Base-by-base conservation (phyloP, 768 basidiomycete genomes). In the Pholiota microspora region DNA sequence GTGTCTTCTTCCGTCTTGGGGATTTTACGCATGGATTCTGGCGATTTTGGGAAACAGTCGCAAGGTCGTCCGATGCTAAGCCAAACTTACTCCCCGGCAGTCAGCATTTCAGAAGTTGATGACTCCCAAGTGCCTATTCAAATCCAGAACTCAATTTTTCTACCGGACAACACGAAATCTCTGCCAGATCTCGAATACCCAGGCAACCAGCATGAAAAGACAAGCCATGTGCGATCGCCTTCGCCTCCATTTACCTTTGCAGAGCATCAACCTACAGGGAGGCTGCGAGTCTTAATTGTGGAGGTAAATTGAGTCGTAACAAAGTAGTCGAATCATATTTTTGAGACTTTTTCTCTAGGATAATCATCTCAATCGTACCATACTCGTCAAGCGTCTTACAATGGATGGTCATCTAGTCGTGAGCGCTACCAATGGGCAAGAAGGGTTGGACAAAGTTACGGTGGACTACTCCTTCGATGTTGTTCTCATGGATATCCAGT, bases 401-500 rank as follows among this genome's bases (percentile, higher is more conserved):
- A 71, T 83, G 58, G 85, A 84, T 61, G 86, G 85, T 0, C 87
- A 92, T 57, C 74, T 66, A 10, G 86, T 91, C 4, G 71, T 83
- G 8, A 79, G 80, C 50, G 82, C 83, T 1, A 83, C 80, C 1
- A 90, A 94, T 63, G 90, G 92, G 2, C 88, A 88, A 66, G 88
- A 91, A 61, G 84, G 81, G 0, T 72, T 90, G 1, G 83, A 88
- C 31, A 74, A 75, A 56, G 71, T 90, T 23, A 66, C 76, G 49
- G 64, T 68, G 0, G 88, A 90, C 64, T 72, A 74, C 34, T 72
- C 78, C 3, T 88, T 89, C 61, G 89, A 94, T 63, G 78, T 77
- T 53, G 74, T 92, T 13, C 72, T 94, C 44, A 94, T 92, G 92
- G 90, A 92, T 65, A 82, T 92, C 9, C 88, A 89, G 86, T 89